These are phyloP conservation scores for Neonectria punicea DNA, from an alignment of 2,329 filamentous ascomycete species.

Conservation along the genomic window DNA sequence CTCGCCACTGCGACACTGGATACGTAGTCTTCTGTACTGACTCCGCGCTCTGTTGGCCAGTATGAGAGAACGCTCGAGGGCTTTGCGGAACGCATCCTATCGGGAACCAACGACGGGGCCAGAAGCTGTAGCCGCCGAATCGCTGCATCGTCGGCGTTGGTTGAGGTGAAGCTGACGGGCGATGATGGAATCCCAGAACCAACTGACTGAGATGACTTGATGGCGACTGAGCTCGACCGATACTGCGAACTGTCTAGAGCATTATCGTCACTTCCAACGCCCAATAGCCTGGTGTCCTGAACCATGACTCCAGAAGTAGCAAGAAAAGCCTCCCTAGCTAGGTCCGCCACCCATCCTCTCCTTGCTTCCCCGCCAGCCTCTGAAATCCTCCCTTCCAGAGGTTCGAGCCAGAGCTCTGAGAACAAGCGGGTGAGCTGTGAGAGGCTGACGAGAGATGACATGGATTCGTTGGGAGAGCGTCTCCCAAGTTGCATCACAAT, in stretches of 20 bases:
- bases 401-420: constrained; percentile 47
- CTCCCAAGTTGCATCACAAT: constrained; percentile 47
- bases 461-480: constrained; percentile 36
- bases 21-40: constrained; percentile 49
- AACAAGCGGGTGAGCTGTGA: constrained; percentile 44
- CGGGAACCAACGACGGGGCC: constrained; percentile 43
- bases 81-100: constrained; percentile 41
- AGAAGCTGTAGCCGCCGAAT: constrained; percentile 50
- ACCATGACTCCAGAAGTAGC: constrained; percentile 50
- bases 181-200: constrained; percentile 36
- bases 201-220: constrained; percentile 41
- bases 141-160: constrained; percentile 40
- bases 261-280: constrained; percentile 26
- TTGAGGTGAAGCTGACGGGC: constrained; percentile 24
- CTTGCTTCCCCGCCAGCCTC: constrained; percentile 39
- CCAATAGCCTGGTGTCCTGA: constrained; percentile 47
- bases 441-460: constrained; percentile 40
- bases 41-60: constrained; percentile 53
- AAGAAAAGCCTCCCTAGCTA: constrained; percentile 49
- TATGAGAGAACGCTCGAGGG: constrained; percentile 47
- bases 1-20: constrained; percentile 52
- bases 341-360: constrained; percentile 44
- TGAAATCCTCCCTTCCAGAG: constrained; percentile 37
- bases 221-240: constrained; percentile 28
- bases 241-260: constrained; percentile 23